Evolutionary conservation across 1,284 basidiomycete species (phyloP).

Genomic region (Ceraceosorus guamensis): DNA sequence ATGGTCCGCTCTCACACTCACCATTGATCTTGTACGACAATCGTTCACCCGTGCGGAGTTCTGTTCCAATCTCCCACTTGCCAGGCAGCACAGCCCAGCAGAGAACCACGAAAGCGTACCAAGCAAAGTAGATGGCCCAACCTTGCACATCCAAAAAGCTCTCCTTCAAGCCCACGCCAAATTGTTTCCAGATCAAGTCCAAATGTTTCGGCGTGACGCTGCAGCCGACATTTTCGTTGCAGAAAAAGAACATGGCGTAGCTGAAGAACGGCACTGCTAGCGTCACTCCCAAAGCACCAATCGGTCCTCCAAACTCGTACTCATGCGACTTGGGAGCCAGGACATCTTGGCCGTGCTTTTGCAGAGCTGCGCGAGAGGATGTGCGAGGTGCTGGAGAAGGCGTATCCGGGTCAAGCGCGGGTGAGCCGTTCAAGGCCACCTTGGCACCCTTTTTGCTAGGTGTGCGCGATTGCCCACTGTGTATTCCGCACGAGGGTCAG

Average conservation of each 20-base stretch:
- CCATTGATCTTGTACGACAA: constrained; percentile 88
- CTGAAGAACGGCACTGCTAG: constrained; percentile 65
- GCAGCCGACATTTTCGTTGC: constrained; percentile 59
- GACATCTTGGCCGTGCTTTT: constrained; percentile 5
- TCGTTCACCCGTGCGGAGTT: constrained; percentile 71
- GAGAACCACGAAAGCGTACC: constrained; percentile 80
- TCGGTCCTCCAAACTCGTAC: constrained; percentile 80
- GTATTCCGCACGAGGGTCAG: neutral
- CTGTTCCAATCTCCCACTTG: constrained; percentile 70
- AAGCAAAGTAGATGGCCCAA: constrained; percentile 67
- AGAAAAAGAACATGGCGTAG: constrained; percentile 77
- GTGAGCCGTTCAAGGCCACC: neutral
- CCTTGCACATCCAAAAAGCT: constrained; percentile 73
- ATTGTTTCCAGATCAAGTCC: constrained; percentile 15
- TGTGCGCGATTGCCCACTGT: neutral
- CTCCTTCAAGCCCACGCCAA: constrained; percentile 20
- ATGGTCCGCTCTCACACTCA: constrained; percentile 47
- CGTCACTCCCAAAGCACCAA: constrained; percentile 68
- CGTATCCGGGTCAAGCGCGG: neutral
- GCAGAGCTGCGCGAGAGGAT: neutral
- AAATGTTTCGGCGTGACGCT: constrained; percentile 23
- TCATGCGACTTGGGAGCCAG: constrained; percentile 54
- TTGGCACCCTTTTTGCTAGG: neutral
- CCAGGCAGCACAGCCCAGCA: constrained; percentile 82
- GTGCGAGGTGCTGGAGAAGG: no score